Evolutionary conservation across 2,329 filamentous ascomycete species (phyloP).

Genomic region (Neonectria hederae): DNA sequence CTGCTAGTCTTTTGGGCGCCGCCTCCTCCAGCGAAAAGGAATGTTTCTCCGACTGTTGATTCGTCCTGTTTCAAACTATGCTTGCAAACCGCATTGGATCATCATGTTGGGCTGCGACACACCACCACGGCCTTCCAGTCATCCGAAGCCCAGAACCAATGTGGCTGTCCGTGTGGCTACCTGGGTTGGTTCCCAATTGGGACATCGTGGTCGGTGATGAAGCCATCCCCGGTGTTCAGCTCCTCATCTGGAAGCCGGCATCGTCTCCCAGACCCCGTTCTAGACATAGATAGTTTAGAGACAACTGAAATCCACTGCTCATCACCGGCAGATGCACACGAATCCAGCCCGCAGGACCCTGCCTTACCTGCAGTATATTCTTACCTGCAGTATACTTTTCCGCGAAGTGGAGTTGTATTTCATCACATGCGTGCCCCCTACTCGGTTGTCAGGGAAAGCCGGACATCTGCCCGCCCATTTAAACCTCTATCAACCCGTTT

Average conservation of each 20-base stretch:
- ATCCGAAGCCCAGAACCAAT: neutral
- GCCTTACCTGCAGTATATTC: neutral
- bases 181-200: neutral
- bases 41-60: slow-evolving; percentile 1
- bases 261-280: neutral
- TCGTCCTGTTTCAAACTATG: neutral
- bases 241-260: neutral
- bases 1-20: neutral
- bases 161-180: slow-evolving; percentile 10
- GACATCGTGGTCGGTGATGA: neutral
- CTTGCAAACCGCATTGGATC: too few relatives aligned
- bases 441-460: neutral
- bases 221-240: neutral
- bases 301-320: neutral
- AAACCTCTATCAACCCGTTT: neutral
- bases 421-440: slow-evolving; percentile 3
- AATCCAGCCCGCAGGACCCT: neutral
- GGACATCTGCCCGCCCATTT: neutral
- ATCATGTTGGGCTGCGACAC: neutral
- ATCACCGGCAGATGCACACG: neutral
- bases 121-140: neutral
- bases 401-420: slow-evolving; percentile 3
- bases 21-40: neutral
- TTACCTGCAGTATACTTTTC: neutral
- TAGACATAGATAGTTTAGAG: neutral